Base-by-base conservation (phyloP, 495 filamentous ascomycete genomes). In the Friedmanniomyces endolithicus region DNA sequence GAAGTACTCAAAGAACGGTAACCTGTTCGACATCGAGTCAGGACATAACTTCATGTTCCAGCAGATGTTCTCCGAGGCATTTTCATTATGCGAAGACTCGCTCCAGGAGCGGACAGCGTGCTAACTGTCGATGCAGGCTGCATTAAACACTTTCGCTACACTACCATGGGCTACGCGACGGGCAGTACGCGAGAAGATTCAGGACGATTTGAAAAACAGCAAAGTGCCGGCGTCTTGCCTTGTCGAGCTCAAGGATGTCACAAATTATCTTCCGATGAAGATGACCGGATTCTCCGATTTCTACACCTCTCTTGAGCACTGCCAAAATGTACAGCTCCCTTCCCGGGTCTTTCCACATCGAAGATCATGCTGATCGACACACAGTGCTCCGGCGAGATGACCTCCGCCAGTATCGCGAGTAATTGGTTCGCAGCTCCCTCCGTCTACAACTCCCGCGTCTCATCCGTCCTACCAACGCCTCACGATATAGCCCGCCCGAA, bases 271-370 rank as follows among this genome's bases (percentile, higher is more conserved):
- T 11, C 64, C 64, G 6, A 63, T 67, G 56, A 40, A 56, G 17
- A 62, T 60, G 19, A 43, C 48, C n/a, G 63, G 58, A 2, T 67
- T 56, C 55, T 53, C 59, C 20, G 64, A 67, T 52, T 67, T 67
- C 57, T 63, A 55, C 57, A 70, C 66, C 35, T 71, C 68, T 25
- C 61, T 73, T 9, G 60, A 67, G 40, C 64, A 67, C 37, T 56
- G 48, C 47, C 63, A 55, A 14, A 64, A 67, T 44, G 60, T 58
- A 50, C 9, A 50, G 2, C 47, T 31, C 24, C 29, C 19, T 16
- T 14, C 8, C 19, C 41, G 12, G 33, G 16, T 20, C 41, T 47
- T 7, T 27, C 11, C 12, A 24, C 49, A 12, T 41, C 11, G n/a
- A 31, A 31, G 14, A 34, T 1, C 16, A 11, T 17, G 24, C 23